Percentiles rank a stretch among this genome's conserved stretches.
phyloP scores from a whole-genome alignment of 306 rosid species.

The Corylus heterophylla region DNA sequence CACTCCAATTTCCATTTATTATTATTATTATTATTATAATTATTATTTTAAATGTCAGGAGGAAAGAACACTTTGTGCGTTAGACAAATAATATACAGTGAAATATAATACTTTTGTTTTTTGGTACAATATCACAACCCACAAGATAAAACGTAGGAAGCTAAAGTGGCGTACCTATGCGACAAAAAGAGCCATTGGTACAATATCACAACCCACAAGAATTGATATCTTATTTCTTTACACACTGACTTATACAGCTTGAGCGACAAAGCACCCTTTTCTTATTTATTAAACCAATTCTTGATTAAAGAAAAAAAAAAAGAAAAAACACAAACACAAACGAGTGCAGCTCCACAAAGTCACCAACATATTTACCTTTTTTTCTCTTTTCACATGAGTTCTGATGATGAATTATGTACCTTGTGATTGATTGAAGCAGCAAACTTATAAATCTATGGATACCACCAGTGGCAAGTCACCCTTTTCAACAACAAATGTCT shows the following conservation, averaged over 20 bases:
- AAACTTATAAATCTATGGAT: constrained; percentile 45
- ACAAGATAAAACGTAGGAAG: neutral
- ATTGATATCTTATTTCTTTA: neutral
- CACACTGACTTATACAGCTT: neutral
- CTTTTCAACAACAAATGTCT: constrained; percentile 79
- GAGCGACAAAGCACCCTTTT: neutral
- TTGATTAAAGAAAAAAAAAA: neutral
- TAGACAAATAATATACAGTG: neutral
- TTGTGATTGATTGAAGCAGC: neutral
- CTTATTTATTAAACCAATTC: neutral
- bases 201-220: neutral
- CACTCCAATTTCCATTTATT: neutral
- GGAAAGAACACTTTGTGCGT: neutral
- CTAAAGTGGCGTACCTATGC: neutral
- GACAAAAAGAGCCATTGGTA: neutral
- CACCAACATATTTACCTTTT: neutral
- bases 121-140: too few relatives aligned
- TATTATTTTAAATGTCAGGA: neutral
- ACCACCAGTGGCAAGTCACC: constrained; percentile 63
- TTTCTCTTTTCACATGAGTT: neutral
- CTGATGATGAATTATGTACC: constrained; percentile 16
- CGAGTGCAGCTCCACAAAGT: neutral
- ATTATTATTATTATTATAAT: neutral
- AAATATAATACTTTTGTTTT: too few relatives aligned
- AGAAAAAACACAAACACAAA: neutral